A percentile compares a stretch with the other conserved stretches of the same genome.
Conservation (phyloP, 2,329 filamentous ascomycete species). For the Stemphylium beticola region DNA sequence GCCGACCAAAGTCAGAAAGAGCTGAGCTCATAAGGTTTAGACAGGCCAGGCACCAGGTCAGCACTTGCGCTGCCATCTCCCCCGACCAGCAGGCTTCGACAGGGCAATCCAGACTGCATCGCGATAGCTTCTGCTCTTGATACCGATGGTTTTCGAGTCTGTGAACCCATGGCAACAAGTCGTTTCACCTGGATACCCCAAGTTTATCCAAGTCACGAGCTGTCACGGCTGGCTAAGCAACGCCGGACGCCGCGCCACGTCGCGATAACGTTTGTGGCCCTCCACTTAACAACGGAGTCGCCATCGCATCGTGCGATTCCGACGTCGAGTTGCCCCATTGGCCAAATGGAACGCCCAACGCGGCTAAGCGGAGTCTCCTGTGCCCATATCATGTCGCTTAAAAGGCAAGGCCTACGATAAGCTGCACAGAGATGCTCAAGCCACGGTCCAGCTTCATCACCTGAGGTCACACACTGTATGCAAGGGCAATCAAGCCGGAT, state of each 20-base stretch:
- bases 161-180: neutral
- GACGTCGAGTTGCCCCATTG: slow-evolving; percentile 3
- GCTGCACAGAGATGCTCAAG: slow-evolving; percentile 3
- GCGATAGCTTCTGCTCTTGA: neutral
- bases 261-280: slow-evolving; percentile 13
- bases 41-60: neutral
- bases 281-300: slow-evolving; percentile 10
- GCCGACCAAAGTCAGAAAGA: neutral
- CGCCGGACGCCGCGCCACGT: slow-evolving; percentile 12
- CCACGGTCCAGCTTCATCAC: slow-evolving; percentile 4
- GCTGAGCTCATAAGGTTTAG: neutral
- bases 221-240: slow-evolving; percentile 13
- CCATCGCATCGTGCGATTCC: slow-evolving; percentile 10
- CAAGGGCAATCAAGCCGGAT: slow-evolving; percentile 2
- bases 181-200: slow-evolving; percentile 6
- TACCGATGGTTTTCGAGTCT: neutral
- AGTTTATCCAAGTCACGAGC: slow-evolving; percentile 3
- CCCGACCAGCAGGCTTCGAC: neutral
- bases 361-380: slow-evolving; percentile 1
- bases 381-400: slow-evolving; percentile 2
- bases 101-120: neutral
- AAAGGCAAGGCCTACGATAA: neutral
- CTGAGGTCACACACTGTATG: slow-evolving; percentile 7
- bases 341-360: neutral
- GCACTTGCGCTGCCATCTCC: neutral